A percentile compares a stretch with the other conserved stretches of the same genome.
These are phyloP conservation scores for Citrus cavaleriei DNA, from an alignment of 345 rosid species.

Conservation along the genomic window DNA sequence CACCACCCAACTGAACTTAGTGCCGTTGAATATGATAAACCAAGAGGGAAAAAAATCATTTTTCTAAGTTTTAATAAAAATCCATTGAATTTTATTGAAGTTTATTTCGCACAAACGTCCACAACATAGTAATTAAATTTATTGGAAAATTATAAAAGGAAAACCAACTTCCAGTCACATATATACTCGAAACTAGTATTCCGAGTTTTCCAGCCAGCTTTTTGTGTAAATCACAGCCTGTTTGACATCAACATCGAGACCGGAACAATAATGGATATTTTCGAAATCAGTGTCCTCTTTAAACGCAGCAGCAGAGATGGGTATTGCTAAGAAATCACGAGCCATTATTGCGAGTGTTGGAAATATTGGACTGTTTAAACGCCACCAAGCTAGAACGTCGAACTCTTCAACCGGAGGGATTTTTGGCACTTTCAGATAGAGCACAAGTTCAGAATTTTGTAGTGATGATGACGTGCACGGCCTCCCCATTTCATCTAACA, in stretches of 20 bases:
- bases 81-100: no score
- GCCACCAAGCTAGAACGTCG: slow-evolving; percentile 16
- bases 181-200: not conserved
- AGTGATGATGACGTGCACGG: not conserved
- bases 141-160: not conserved
- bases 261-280: not conserved
- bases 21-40: no score
- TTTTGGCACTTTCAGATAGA: not conserved
- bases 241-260: not conserved
- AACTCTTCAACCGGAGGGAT: not conserved
- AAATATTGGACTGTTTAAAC: not conserved
- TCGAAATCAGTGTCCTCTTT: not conserved
- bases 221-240: not conserved
- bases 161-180: not conserved
- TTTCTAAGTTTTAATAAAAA: no score
- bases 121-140: no score
- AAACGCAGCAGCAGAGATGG: not conserved
- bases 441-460: not conserved
- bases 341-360: slow-evolving; percentile 7
- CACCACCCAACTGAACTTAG: no score
- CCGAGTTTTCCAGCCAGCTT: not conserved
- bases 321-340: slow-evolving; percentile 2
- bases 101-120: no score
- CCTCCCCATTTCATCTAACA: not conserved
- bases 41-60: no score